phyloP scores from a whole-genome alignment of 2,329 filamentous ascomycete species.

The Magnaporthiopsis poae region DNA sequence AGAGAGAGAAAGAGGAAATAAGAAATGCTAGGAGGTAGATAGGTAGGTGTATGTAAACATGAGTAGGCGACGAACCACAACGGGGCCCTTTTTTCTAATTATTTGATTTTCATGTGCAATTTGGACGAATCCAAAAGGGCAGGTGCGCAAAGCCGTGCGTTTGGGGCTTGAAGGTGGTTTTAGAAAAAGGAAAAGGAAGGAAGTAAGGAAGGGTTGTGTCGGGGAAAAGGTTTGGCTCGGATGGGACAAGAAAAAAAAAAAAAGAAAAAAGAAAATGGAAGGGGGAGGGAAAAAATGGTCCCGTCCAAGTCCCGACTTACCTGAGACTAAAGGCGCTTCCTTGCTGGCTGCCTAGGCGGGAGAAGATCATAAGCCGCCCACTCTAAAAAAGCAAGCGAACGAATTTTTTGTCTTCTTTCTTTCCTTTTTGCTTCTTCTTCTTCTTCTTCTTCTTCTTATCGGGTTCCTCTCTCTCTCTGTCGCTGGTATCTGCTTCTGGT shows the following conservation, averaged over 20 bases:
- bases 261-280: background rate
- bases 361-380: background rate
- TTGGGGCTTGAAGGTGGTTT: background rate
- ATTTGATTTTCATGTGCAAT: no score
- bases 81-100: background rate
- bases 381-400: no score
- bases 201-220: background rate
- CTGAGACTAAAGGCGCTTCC: background rate
- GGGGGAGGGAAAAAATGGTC: background rate
- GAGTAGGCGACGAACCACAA: background rate
- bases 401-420: background rate
- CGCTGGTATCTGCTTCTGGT: background rate
- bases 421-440: background rate
- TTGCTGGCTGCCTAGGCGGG: background rate
- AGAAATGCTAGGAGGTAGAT: no score
- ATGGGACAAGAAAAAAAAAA: background rate
- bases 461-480: background rate
- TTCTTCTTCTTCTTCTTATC: background rate
- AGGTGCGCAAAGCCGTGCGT: background rate
- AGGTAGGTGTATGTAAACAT: background rate
- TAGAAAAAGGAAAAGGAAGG: background rate
- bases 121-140: background rate
- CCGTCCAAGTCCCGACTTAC: slow-evolving; percentile 4
- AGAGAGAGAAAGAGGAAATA: no score
- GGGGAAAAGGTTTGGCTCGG: background rate